Conservation (phyloP, 129 eudicot species). For the Saposhnikovia divaricata region DNA sequence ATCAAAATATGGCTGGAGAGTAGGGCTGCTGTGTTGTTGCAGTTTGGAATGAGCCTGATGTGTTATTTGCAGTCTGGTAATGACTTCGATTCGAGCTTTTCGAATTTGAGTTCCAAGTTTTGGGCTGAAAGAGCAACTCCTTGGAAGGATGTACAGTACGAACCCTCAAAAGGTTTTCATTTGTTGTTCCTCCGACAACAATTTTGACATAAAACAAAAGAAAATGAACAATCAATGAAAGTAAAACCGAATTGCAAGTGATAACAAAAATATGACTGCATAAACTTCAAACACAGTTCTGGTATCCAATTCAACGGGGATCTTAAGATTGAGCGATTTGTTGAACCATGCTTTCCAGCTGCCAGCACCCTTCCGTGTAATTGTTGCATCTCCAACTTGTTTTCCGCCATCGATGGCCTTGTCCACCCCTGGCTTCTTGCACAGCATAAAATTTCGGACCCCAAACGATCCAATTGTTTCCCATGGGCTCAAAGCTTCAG, state of each 20-base stretch:
- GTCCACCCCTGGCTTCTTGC: conserved; percentile 60
- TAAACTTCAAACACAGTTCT: neutral
- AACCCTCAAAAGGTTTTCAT: neutral
- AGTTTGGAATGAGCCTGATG: no score
- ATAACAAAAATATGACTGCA: neutral
- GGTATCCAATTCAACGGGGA: no score
- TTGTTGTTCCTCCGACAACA: neutral
- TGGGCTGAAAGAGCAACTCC: no score
- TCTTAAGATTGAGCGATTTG: conserved; percentile 60
- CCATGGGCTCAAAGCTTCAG: conserved; percentile 80
- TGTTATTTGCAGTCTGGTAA: no score
- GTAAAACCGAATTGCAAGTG: neutral
- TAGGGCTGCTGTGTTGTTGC: no score
- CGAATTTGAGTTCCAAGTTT: no score
- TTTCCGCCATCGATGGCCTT: conserved; percentile 26
- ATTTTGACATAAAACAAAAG: neutral
- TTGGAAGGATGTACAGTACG: no score
- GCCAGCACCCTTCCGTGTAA: conserved; percentile 36
- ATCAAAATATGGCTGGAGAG: no score
- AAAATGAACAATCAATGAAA: neutral
- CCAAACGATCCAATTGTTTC: conserved; percentile 75
- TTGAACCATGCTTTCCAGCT: conserved; percentile 86
- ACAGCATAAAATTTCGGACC: conserved; percentile 64
- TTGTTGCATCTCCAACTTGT: conserved; percentile 12
- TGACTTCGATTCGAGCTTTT: no score